phyloP scores from a whole-genome alignment of 306 rosid genomes.

The Castanospermum australe region DNA sequence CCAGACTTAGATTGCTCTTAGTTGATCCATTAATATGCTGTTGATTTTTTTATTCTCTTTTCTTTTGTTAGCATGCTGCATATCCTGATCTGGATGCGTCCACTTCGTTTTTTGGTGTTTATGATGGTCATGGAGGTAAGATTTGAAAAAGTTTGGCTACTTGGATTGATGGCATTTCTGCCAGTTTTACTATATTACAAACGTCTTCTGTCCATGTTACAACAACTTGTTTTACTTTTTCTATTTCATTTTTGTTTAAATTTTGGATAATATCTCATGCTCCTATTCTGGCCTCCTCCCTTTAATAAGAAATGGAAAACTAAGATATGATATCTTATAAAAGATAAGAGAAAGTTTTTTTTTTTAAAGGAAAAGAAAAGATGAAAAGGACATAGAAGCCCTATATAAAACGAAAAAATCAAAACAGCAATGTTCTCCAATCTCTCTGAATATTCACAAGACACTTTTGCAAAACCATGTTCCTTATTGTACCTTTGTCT shows the following conservation, averaged over 20 bases:
- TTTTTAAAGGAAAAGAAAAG: background rate
- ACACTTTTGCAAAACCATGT: background rate
- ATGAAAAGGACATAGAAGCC: background rate
- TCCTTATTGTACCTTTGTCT: background rate
- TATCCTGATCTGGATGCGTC: conserved; percentile 82
- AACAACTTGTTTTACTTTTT: background rate
- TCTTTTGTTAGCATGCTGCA: conserved; percentile 82
- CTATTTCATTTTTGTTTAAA: background rate
- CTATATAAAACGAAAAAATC: background rate
- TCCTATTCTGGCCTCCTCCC: background rate
- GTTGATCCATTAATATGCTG: conserved; percentile 1
- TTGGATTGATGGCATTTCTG: conserved; percentile 2
- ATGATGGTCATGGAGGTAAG: conserved; percentile 99
- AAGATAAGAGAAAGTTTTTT: background rate
- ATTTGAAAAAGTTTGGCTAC: conserved; percentile 27
- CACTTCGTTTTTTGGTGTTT: conserved; percentile 96
- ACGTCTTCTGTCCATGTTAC: background rate
- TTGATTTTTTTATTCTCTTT: conserved; percentile 20
- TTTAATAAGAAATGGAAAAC: background rate
- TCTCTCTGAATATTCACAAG: background rate
- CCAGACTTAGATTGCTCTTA: background rate
- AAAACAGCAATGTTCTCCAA: background rate
- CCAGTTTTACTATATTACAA: background rate
- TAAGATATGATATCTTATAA: background rate
- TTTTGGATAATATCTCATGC: background rate